A percentile compares a stretch with the other conserved stretches of the same genome.
Conservation (phyloP, 169 alveolate species). For the Cryptosporidium viatorum region DNA sequence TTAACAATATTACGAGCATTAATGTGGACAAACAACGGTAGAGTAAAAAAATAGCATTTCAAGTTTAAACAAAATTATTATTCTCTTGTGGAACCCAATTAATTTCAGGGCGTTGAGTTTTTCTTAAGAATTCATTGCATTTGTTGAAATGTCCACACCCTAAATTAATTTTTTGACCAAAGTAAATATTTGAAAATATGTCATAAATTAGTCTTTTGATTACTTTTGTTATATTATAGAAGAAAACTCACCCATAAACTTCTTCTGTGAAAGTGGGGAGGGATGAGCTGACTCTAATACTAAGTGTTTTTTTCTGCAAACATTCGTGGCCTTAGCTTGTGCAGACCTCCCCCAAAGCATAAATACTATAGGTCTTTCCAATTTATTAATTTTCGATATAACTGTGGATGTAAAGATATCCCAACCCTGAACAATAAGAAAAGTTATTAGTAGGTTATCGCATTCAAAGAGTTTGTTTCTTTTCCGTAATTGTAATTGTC, state of each 20-base stretch:
- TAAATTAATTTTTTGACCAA: background rate
- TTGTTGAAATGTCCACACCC: constrained; percentile 88
- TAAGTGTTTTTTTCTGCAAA: constrained; percentile 90
- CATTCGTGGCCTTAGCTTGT: constrained; percentile 83
- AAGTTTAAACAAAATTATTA: background rate
- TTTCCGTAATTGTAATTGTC: background rate
- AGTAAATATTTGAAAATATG: background rate
- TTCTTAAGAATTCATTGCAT: constrained; percentile 83
- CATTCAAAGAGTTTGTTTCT: background rate
- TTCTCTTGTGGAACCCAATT: constrained; percentile 36
- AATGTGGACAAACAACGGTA: constrained; percentile 4
- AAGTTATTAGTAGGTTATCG: constrained; percentile 45
- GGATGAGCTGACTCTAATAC: constrained; percentile 97
- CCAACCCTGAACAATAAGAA: constrained; percentile 89
- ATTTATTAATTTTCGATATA: constrained; percentile 84
- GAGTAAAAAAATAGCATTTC: background rate
- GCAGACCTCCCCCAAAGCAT: constrained; percentile 93
- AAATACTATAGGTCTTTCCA: constrained; percentile 88
- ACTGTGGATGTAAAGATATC: constrained; percentile 90
- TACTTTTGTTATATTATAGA: background rate
- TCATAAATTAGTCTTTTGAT: background rate
- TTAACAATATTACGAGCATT: background rate
- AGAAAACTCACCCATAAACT: constrained; percentile 29
- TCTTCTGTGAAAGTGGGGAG: constrained; percentile 92
- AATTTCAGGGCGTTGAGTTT: constrained; percentile 42